phyloP scores from a whole-genome alignment of 257 asterid species.

The Lycium ferocissimum region DNA sequence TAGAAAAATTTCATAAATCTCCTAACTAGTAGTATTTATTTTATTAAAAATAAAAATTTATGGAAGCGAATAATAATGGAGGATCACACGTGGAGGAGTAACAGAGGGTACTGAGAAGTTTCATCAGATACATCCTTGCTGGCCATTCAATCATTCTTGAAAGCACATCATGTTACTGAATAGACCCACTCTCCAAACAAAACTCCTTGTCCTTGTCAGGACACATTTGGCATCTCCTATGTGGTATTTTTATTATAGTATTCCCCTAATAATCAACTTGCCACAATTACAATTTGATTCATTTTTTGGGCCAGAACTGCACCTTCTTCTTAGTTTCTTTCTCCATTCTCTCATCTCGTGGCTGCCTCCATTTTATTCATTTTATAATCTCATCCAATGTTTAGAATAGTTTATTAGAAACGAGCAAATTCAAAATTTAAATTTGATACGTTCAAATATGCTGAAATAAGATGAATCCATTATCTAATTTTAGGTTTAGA shows the following conservation, averaged over 20 bases:
- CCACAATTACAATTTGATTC: background rate
- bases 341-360: conserved; percentile 3
- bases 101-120: background rate
- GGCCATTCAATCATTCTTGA: conserved; percentile 35
- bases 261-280: conserved; percentile 20
- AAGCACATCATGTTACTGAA: conserved; percentile 46
- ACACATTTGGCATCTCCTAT: conserved; percentile 42
- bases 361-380: background rate
- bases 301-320: background rate
- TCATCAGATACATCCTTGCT: conserved; percentile 22
- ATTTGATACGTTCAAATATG: no score
- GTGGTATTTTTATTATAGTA: conserved; percentile 26
- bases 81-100: background rate
- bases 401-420: no score
- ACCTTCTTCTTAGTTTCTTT: conserved; percentile 19
- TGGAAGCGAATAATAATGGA: background rate
- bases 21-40: no score
- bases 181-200: conserved; percentile 33
- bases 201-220: conserved; percentile 31
- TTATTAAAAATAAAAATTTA: background rate
- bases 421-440: no score
- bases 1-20: no score
- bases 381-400: no score
- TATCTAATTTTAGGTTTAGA: no score
- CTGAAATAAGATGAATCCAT: no score